A percentile compares a stretch with the other conserved stretches of the same genome.
These are phyloP conservation scores for Aspergillus panamensis DNA, from an alignment of 495 filamentous ascomycete genomes.

Conservation along the genomic window DNA sequence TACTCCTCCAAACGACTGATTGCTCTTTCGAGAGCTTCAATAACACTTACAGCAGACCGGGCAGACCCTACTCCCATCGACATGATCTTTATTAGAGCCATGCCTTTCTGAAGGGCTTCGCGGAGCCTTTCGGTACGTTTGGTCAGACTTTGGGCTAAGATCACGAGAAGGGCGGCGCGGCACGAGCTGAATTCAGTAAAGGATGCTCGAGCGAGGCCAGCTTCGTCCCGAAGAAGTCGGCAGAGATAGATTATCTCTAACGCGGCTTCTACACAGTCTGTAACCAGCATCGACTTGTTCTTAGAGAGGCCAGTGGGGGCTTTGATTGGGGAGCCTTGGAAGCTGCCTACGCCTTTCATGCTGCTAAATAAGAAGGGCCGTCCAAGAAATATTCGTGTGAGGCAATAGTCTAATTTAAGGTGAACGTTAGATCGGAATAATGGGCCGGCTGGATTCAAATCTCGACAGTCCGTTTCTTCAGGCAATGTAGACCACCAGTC, in stretches of 20 bases:
- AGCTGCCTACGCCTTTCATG: slow-evolving; percentile 30
- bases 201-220: slow-evolving; percentile 48
- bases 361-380: slow-evolving; percentile 50
- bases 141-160: slow-evolving; percentile 47
- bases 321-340: slow-evolving; percentile 27
- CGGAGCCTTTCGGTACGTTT: slow-evolving; percentile 47
- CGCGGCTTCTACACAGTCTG: slow-evolving; percentile 50
- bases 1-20: slow-evolving; percentile 45
- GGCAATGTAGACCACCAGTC: slow-evolving; percentile 51
- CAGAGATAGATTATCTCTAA: slow-evolving; percentile 48
- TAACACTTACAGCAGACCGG: slow-evolving; percentile 48
- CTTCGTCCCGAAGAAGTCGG: slow-evolving; percentile 45
- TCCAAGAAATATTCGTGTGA: slow-evolving; percentile 47
- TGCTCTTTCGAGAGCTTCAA: slow-evolving; percentile 49
- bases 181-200: slow-evolving; percentile 53
- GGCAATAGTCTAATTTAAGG: slow-evolving; percentile 48
- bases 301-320: slow-evolving; percentile 36
- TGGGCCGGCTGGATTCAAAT: slow-evolving; percentile 37
- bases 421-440: slow-evolving; percentile 48
- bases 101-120: slow-evolving; percentile 45
- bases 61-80: slow-evolving; percentile 51
- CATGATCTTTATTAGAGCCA: slow-evolving; percentile 51
- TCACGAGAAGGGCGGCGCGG: slow-evolving; percentile 48
- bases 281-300: slow-evolving; percentile 41
- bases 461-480: slow-evolving; percentile 41